A percentile compares a stretch with the other conserved stretches of the same genome.
phyloP scores from a whole-genome alignment of 2,329 filamentous ascomycete genomes.

The Pseudogymnoascus sp. region DNA sequence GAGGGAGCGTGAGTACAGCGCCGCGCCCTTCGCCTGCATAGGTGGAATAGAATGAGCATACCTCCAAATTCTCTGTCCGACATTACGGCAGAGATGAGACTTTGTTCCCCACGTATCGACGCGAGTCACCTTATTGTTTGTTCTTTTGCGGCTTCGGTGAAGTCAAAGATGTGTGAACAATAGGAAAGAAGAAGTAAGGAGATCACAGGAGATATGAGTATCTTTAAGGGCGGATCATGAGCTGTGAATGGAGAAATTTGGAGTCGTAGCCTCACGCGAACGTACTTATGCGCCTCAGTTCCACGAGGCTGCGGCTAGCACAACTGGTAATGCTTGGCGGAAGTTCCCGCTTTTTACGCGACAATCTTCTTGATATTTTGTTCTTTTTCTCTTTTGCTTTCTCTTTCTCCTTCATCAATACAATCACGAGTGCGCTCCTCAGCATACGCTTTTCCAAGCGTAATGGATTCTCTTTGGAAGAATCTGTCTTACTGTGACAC shows the following conservation, averaged over 20 bases:
- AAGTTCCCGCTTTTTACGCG: slow-evolving; percentile 7
- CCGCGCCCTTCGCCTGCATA: background rate
- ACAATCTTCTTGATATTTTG: slow-evolving; percentile 3
- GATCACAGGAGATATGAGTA: background rate
- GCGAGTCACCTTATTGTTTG: slow-evolving; percentile 4
- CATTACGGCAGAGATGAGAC: slow-evolving; percentile 33
- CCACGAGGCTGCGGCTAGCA: slow-evolving; percentile 2
- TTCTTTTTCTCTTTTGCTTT: background rate
- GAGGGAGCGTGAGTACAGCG: background rate
- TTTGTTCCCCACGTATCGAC: slow-evolving; percentile 2
- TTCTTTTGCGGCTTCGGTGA: background rate
- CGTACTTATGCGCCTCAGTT: background rate
- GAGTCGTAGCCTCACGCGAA: slow-evolving; percentile 6
- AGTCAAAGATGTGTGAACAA: background rate
- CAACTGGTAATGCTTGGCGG: slow-evolving; percentile 1
- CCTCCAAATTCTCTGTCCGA: slow-evolving; percentile 59
- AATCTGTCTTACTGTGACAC: background rate
- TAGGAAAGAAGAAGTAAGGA: background rate
- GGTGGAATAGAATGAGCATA: slow-evolving; percentile 30
- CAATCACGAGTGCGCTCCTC: background rate
- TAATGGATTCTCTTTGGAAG: background rate
- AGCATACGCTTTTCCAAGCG: background rate
- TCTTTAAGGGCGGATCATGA: background rate
- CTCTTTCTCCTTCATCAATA: background rate
- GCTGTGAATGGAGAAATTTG: background rate